These are phyloP conservation scores for Fusarium austroafricanum DNA, from an alignment of 2,329 filamentous ascomycete genomes.

Conservation along the genomic window DNA sequence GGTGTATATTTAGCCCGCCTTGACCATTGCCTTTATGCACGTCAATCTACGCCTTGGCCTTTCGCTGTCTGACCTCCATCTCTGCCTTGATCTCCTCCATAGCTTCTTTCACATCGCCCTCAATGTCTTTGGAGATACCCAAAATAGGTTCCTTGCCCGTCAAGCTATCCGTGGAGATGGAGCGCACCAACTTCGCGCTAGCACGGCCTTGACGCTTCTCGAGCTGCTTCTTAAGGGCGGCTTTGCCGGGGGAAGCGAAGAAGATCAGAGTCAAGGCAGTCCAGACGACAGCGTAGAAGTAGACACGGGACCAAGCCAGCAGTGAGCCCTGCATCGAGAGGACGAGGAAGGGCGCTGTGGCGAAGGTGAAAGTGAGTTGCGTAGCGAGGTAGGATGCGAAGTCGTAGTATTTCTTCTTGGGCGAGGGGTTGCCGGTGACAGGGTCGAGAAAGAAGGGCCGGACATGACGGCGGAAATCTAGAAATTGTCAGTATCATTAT, in stretches of 20 bases:
- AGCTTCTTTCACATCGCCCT: slow-evolving; percentile 80
- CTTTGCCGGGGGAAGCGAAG: slow-evolving; percentile 83
- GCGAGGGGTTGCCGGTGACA: slow-evolving; percentile 74
- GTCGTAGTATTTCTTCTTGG: slow-evolving; percentile 89
- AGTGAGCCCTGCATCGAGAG: slow-evolving; percentile 78
- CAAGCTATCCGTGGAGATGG: slow-evolving; percentile 68
- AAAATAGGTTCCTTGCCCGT: slow-evolving; percentile 72
- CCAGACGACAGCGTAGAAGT: slow-evolving; percentile 85
- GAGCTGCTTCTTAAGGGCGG: slow-evolving; percentile 65
- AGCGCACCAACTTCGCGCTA: slow-evolving; percentile 60
- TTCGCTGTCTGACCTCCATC: slow-evolving; percentile 65
- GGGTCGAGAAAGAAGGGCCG: slow-evolving; percentile 93
- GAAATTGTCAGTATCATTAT: slow-evolving; percentile 10
- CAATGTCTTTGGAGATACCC: slow-evolving; percentile 82
- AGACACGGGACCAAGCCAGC: slow-evolving; percentile 83
- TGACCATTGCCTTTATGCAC: slow-evolving; percentile 49
- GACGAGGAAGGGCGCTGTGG: slow-evolving; percentile 85
- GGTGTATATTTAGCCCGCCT: slow-evolving; percentile 12
- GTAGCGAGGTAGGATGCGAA: slow-evolving; percentile 78
- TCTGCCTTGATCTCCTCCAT: slow-evolving; percentile 79
- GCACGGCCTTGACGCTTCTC: slow-evolving; percentile 66
- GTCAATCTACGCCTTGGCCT: slow-evolving; percentile 70
- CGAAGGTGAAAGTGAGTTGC: slow-evolving; percentile 85
- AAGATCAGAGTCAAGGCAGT: slow-evolving; percentile 74
- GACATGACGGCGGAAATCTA: slow-evolving; percentile 88